Conservation (phyloP, 2,329 filamentous ascomycete species). For the Exophiala calicioides region DNA sequence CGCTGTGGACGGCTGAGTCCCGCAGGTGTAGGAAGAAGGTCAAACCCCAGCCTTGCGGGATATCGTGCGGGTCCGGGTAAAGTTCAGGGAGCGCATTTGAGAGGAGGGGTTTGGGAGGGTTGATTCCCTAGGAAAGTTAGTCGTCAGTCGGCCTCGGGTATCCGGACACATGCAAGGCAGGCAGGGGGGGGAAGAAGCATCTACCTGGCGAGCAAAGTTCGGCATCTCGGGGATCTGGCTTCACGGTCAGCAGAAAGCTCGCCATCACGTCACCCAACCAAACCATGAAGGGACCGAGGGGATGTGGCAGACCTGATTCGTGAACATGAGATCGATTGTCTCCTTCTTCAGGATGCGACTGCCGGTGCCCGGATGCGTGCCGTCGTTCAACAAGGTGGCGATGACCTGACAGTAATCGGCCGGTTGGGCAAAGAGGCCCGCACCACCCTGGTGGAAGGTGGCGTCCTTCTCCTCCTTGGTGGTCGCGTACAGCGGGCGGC, state of each 20-base stretch:
- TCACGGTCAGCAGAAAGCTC: conserved; percentile 23
- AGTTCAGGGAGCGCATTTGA: conserved; percentile 55
- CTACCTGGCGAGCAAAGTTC: conserved; percentile 51
- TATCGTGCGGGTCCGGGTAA: conserved; percentile 49
- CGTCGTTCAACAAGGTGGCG: conserved; percentile 64
- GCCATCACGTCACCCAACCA: conserved; percentile 51
- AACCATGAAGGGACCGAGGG: background rate
- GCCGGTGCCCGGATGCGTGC: conserved; percentile 59
- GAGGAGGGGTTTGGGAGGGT: conserved; percentile 52
- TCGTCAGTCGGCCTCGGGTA: background rate
- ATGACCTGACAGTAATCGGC: conserved; percentile 62
- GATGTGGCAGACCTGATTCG: conserved; percentile 52
- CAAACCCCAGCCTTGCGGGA: conserved; percentile 66
- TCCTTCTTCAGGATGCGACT: conserved; percentile 55
- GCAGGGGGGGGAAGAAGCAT: background rate
- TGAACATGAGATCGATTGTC: conserved; percentile 66
- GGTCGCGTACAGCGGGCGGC: conserved; percentile 46
- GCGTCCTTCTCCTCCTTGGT: conserved; percentile 51
- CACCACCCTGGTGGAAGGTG: conserved; percentile 62
- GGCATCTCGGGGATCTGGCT: conserved; percentile 62
- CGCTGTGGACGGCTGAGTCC: conserved; percentile 53
- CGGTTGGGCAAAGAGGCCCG: conserved; percentile 61
- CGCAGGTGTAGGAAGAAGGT: conserved; percentile 57
- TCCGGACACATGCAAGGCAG: too few relatives aligned
- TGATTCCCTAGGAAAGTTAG: conserved; percentile 35